These are phyloP conservation scores for Kodamaea neixiangensis DNA, from an alignment of 805 yeast species.

Conservation along the genomic window DNA sequence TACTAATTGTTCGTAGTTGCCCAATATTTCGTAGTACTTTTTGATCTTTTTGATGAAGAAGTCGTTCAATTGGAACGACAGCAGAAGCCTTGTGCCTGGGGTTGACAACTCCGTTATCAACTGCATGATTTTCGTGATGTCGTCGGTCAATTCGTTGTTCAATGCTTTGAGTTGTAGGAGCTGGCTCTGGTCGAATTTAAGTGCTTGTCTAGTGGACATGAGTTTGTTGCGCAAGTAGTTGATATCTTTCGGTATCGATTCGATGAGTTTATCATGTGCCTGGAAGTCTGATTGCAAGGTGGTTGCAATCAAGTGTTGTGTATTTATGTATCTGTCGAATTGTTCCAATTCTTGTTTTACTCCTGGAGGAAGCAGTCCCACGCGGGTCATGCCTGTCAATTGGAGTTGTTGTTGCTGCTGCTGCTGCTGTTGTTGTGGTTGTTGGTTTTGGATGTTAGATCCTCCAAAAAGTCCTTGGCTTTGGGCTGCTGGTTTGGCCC, in stretches of 20 bases:
- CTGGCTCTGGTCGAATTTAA: constrained; percentile 47
- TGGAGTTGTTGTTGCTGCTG: constrained; percentile 21
- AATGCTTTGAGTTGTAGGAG: constrained; percentile 34
- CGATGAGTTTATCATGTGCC: constrained; percentile 65
- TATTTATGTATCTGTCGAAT: constrained; percentile 69
- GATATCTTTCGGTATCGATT: constrained; percentile 73
- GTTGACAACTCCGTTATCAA: constrained; percentile 51
- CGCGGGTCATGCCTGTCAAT: constrained; percentile 72
- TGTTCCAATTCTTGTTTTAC: constrained; percentile 68
- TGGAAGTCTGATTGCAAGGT: constrained; percentile 59
- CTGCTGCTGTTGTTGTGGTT: constrained; percentile 34
- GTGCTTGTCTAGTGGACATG: constrained; percentile 65
- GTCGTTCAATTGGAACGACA: constrained; percentile 54
- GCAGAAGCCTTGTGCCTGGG: constrained; percentile 59
- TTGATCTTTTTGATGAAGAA: constrained; percentile 55
- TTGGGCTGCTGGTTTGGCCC: constrained; percentile 5
- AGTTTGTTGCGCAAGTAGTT: constrained; percentile 61
- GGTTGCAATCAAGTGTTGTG: constrained; percentile 72
- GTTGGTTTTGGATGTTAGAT: constrained; percentile 11
- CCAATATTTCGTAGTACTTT: constrained; percentile 48
- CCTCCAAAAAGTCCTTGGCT: constrained; percentile 15
- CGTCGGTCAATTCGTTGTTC: constrained; percentile 46
- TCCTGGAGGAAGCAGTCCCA: constrained; percentile 72
- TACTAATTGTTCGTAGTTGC: constrained; percentile 62
- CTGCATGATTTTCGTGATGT: constrained; percentile 54